Base-by-base conservation (phyloP, 1,139 yeast genomes). In the Taphrina wiesneri region DNA sequence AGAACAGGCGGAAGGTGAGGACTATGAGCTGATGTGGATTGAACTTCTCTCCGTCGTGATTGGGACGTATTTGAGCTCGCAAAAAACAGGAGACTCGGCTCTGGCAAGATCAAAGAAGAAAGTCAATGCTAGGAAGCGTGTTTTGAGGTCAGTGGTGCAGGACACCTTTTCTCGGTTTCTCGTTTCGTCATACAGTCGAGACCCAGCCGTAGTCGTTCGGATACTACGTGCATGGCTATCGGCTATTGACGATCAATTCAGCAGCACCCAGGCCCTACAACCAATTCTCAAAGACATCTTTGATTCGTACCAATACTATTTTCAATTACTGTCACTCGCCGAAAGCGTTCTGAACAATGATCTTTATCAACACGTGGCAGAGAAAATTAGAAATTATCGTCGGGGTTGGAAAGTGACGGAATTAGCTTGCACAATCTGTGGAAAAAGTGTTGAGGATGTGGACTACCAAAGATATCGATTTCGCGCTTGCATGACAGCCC, bases 301-400 rank as follows among this genome's bases (percentile, higher is more conserved):
- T 69, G 75, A 85, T 5, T 86, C 90, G 0, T 86, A 86, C 71
- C 78, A 84, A 1, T 86, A 85, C 71, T 93, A 88, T 70, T 81
- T 81, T 65, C 83, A 82, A 66, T 82, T 87, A 70, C 75, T 86
- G 32, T 75, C 77, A n/a, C 80, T 86, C 3, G 81, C 86, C 1
- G 78, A 85, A 53, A 76, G 77, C 47, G 77, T 88, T 70, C 76
- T 87, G 49, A 26, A 26, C 15, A 13, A 13, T 7, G 49, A 36
- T 25, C 47, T 54, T 17, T 54, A 28, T 54, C 21, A 7, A 1
- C 25, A 39, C 17, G 49, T 54, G 13, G 49, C 36, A n/a, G 21
- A 25, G 25, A 41, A 34, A n/a, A 25, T 6, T 9, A 9, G 13
- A 11, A 25, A 17, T 25, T 13, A 25, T 25, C 15, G 7, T 7